phyloP scores from a whole-genome alignment of 495 filamentous ascomycete species.

The Aspergillus leporis region DNA sequence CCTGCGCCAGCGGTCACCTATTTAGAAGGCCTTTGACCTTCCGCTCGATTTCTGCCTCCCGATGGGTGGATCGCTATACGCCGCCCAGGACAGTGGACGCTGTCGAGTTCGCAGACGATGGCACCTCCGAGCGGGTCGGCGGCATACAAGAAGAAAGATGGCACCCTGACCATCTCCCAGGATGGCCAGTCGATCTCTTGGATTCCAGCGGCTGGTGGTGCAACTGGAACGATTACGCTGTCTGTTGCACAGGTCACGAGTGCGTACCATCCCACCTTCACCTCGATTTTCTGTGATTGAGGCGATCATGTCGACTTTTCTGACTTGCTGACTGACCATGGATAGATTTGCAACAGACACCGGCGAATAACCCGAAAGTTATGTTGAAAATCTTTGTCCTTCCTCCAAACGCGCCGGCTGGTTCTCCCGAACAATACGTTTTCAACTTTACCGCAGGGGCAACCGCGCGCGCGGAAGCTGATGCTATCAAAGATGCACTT shows the following conservation, averaged over 20 bases:
- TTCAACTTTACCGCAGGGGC: slow-evolving; percentile 82
- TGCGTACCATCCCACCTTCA: slow-evolving; percentile 37
- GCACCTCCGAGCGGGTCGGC: slow-evolving; percentile 68
- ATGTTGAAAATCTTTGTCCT: slow-evolving; percentile 86
- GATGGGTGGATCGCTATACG: slow-evolving; percentile 45
- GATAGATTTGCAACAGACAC: slow-evolving; percentile 84
- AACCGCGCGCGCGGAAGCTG: slow-evolving; percentile 77
- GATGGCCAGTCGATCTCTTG: slow-evolving; percentile 75
- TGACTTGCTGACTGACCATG: neutral
- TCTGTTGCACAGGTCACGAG: slow-evolving; percentile 76
- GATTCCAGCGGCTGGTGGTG: slow-evolving; percentile 60
- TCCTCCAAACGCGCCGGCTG: slow-evolving; percentile 49
- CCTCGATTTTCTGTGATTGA: neutral
- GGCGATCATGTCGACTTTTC: neutral
- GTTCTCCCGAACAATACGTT: slow-evolving; percentile 66
- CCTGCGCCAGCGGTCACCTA: slow-evolving; percentile 10
- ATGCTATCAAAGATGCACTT: slow-evolving; percentile 77
- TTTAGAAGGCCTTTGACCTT: slow-evolving; percentile 30
- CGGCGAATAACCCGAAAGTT: slow-evolving; percentile 76
- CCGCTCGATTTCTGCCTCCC: slow-evolving; percentile 33
- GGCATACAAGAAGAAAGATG: slow-evolving; percentile 96
- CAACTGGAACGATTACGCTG: slow-evolving; percentile 62
- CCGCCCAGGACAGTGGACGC: slow-evolving; percentile 45
- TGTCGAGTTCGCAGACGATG: slow-evolving; percentile 45
- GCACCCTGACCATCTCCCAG: slow-evolving; percentile 68